A percentile compares a stretch with the other conserved stretches of the same genome.
Conservation (phyloP, 192 early-diverging fungal species). For the Entomortierella chlamydospora region DNA sequence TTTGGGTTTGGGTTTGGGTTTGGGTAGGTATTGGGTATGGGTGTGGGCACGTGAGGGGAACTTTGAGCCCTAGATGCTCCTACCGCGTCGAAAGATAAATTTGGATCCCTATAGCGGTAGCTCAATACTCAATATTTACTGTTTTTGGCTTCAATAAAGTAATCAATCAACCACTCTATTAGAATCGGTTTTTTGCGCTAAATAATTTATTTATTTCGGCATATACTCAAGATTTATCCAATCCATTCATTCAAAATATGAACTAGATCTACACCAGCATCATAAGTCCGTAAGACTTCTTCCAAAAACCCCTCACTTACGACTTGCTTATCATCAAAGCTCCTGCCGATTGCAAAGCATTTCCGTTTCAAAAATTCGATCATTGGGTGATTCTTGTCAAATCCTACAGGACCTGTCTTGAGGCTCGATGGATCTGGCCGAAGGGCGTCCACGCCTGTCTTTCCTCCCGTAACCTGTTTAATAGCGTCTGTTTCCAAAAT, state of each 20-base stretch:
- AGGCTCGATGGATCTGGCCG: conserved; percentile 43
- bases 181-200: too few species aligned
- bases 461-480: conserved; percentile 48
- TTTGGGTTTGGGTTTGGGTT: too few species aligned
- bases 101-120: too few species aligned
- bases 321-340: conserved; percentile 64
- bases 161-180: too few species aligned
- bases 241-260: conserved; percentile 68
- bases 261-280: conserved; percentile 63
- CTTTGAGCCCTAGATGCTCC: too few species aligned
- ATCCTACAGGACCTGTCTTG: conserved; percentile 68
- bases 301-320: conserved; percentile 63
- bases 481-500: conserved; percentile 56
- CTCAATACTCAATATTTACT: too few species aligned
- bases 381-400: conserved; percentile 63
- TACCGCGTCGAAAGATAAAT: too few species aligned
- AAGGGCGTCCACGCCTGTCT: conserved; percentile 48
- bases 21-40: too few species aligned
- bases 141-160: too few species aligned
- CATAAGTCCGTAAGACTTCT: conserved; percentile 56
- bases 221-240: conserved; percentile 8
- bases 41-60: too few species aligned
- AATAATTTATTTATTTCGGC: too few species aligned
- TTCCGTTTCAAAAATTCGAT: conserved; percentile 66
- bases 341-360: conserved; percentile 60